Evolutionary conservation across 768 basidiomycete species (phyloP).

Genomic region (Leucocoprinus leucothites): DNA sequence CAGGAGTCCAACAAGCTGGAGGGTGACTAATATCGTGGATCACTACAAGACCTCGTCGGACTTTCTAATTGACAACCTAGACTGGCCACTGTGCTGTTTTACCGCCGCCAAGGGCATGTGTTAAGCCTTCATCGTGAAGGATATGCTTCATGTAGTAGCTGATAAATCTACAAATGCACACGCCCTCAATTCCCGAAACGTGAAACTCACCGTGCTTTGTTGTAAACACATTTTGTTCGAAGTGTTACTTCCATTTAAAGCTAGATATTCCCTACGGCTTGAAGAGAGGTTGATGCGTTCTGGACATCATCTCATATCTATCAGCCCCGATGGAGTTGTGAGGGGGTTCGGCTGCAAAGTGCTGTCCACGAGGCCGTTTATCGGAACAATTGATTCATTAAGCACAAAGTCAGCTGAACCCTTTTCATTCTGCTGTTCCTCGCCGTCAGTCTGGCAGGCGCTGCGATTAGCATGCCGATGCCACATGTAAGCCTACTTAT

Average conservation of each 20-base stretch:
- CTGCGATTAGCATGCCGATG: neutral
- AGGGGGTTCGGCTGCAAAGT: neutral
- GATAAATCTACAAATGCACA: no score
- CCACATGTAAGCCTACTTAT: neutral
- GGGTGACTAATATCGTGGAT: conserved; percentile 28
- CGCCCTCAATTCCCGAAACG: neutral
- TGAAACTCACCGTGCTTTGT: neutral
- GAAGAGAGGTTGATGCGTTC: neutral
- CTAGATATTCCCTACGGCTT: neutral
- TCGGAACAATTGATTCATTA: neutral
- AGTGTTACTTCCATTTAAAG: neutral
- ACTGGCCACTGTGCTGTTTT: conserved; percentile 5
- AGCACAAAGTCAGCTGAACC: neutral
- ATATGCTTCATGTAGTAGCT: no score
- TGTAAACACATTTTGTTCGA: neutral
- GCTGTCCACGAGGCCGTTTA: neutral
- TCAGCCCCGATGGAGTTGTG: neutral
- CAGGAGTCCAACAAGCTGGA: conserved; percentile 5
- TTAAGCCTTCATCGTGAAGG: no score
- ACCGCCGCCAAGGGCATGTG: neutral
- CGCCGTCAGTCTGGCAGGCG: no score
- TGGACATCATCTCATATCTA: neutral
- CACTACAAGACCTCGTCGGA: conserved; percentile 39
- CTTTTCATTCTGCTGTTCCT: neutral
- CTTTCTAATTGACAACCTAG: conserved; percentile 29